Percentiles rank a stretch among this genome's conserved stretches.
phyloP scores from a whole-genome alignment of 208 protist species.

The Entamoeba histolytica region DNA sequence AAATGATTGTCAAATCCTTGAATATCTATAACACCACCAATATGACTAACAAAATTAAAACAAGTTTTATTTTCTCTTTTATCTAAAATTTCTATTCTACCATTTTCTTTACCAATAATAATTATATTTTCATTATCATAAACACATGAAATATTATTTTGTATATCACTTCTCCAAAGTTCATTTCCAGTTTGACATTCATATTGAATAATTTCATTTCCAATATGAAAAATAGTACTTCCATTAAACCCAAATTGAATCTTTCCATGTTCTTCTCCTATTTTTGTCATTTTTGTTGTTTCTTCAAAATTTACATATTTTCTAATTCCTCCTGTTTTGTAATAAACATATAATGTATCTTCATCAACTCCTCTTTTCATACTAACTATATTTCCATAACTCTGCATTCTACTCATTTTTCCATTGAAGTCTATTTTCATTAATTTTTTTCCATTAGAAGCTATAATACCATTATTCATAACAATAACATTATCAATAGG shows the following conservation, averaged over 20 bases:
- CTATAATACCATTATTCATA: background rate
- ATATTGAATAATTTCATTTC: background rate
- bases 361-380: background rate
- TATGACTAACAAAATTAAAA: background rate
- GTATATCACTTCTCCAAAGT: background rate
- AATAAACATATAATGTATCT: background rate
- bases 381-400: background rate
- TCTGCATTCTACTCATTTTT: background rate
- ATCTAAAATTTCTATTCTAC: background rate
- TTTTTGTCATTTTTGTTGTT: background rate
- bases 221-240: background rate
- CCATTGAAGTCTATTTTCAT: background rate
- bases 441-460: background rate
- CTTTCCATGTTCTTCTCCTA: background rate
- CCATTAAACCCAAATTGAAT: background rate
- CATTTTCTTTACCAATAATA: background rate
- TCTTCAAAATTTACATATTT: background rate
- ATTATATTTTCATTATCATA: background rate
- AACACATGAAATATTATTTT: background rate
- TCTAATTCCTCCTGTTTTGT: background rate
- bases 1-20: background rate
- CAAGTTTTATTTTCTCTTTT: background rate
- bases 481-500: background rate
- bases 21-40: background rate
- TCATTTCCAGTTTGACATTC: too few species aligned